Percentiles rank a stretch among this genome's conserved stretches.
These are phyloP conservation scores for Nannizziopsis arthrosporioides DNA, from an alignment of 2,329 filamentous ascomycete species.

Conservation along the genomic window DNA sequence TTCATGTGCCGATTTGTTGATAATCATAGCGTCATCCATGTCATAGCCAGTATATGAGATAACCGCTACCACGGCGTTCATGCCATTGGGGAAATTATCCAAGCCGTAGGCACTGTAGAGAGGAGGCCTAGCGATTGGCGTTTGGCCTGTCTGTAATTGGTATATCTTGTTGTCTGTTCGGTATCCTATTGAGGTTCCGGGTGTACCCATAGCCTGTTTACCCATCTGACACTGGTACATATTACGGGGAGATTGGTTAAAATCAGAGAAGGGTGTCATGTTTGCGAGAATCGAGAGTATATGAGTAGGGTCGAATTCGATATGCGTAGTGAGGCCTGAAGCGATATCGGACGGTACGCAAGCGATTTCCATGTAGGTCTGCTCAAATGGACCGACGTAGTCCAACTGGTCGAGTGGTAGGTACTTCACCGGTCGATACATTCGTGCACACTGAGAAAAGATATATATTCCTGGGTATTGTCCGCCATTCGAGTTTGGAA, in stretches of 20 bases:
- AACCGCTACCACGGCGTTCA: slow-evolving; percentile 89
- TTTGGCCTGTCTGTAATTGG: slow-evolving; percentile 87
- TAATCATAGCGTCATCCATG: slow-evolving; percentile 99
- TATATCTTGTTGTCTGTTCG: slow-evolving; percentile 97
- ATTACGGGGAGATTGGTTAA: slow-evolving; percentile 96
- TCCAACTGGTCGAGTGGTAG: slow-evolving; percentile 76
- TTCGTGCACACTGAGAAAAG: slow-evolving; percentile 70
- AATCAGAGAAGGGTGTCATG: slow-evolving; percentile 97
- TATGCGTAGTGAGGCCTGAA: slow-evolving; percentile 81
- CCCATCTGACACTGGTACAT: slow-evolving; percentile 99
- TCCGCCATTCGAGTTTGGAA: slow-evolving; percentile 78
- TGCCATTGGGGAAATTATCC: slow-evolving; percentile 96
- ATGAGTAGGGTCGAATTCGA: slow-evolving; percentile 88
- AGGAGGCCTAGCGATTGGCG: slow-evolving; percentile 80
- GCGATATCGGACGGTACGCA: slow-evolving; percentile 78
- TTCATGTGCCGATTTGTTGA: slow-evolving; percentile 95
- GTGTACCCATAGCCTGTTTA: slow-evolving; percentile 98
- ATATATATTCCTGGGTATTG: slow-evolving; percentile 95
- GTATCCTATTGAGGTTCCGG: slow-evolving; percentile 69
- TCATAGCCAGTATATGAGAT: slow-evolving; percentile 98
- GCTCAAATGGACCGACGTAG: slow-evolving; percentile 83
- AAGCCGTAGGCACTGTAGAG: slow-evolving; percentile 93
- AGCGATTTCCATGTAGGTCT: slow-evolving; percentile 96
- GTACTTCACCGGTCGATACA: slow-evolving; percentile 88
- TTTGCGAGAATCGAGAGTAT: slow-evolving; percentile 96